phyloP scores from a whole-genome alignment of 164 flowering plant genomes.

The Magnolia officinalis region DNA sequence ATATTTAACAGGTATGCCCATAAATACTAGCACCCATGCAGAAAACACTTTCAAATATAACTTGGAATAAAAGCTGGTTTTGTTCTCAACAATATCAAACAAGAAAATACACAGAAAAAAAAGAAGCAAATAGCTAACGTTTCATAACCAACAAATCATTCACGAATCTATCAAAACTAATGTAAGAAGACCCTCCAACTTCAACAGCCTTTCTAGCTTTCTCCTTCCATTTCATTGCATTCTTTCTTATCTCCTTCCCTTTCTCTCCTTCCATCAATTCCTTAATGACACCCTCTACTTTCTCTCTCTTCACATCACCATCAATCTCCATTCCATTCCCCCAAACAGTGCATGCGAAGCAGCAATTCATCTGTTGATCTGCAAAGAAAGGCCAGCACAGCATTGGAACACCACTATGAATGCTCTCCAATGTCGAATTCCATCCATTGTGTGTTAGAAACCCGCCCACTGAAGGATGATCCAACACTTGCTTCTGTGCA shows the following conservation, averaged over 20 bases:
- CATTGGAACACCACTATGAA: conserved; percentile 34
- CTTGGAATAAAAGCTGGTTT: no score
- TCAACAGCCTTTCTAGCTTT: conserved; percentile 25
- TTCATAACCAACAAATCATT: conserved; percentile 3
- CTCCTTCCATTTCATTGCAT: conserved; percentile 30
- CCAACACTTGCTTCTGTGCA: conserved; percentile 34
- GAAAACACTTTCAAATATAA: no score
- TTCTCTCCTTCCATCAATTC: conserved; percentile 36
- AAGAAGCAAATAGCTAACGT: no score
- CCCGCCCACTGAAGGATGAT: conserved; percentile 23
- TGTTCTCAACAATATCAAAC: no score
- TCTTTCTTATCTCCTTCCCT: conserved; percentile 27
- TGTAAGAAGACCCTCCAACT: conserved; percentile 34
- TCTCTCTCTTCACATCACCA: conserved; percentile 28
- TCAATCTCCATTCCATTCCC: conserved; percentile 29
- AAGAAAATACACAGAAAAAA: no score
- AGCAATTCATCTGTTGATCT: conserved; percentile 37
- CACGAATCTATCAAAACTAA: conserved; percentile 17
- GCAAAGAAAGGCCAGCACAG: conserved; percentile 59
- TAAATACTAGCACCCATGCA: no score
- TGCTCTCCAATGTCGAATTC: conserved; percentile 30
- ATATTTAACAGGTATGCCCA: no score
- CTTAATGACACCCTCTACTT: conserved; percentile 25
- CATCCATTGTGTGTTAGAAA: conserved; percentile 33
- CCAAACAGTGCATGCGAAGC: conserved; percentile 28